phyloP scores from a whole-genome alignment of 768 basidiomycete species.

The Mycena alexandri region DNA sequence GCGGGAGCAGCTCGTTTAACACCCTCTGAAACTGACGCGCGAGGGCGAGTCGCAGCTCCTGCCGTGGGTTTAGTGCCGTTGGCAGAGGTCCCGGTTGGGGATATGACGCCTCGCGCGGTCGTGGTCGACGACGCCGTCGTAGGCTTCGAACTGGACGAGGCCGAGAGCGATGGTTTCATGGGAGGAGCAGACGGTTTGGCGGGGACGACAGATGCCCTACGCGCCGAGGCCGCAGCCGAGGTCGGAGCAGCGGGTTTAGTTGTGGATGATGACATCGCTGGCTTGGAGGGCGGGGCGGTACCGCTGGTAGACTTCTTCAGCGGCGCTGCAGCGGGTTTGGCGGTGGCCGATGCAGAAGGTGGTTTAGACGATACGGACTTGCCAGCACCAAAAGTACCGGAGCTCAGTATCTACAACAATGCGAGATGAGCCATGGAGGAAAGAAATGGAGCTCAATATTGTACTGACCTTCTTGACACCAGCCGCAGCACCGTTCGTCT shows the following conservation, averaged over 20 bases:
- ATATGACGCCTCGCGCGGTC: slow-evolving; percentile 62
- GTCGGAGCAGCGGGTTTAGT: slow-evolving; percentile 48
- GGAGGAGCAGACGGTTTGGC: slow-evolving; percentile 51
- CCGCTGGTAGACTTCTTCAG: slow-evolving; percentile 58
- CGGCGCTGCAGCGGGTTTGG: slow-evolving; percentile 55
- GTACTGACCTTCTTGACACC: slow-evolving; percentile 76
- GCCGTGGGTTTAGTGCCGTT: slow-evolving; percentile 58
- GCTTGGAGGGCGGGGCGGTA: slow-evolving; percentile 54
- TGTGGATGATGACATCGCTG: slow-evolving; percentile 45
- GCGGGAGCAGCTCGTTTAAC: slow-evolving; percentile 63
- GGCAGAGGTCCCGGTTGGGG: slow-evolving; percentile 65
- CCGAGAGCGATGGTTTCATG: slow-evolving; percentile 53
- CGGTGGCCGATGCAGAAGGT: slow-evolving; percentile 40
- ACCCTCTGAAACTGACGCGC: slow-evolving; percentile 77
- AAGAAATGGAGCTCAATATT: slow-evolving; percentile 34
- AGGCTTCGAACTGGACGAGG: slow-evolving; percentile 56
- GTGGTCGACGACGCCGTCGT: slow-evolving; percentile 46
- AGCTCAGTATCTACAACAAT: slow-evolving; percentile 65
- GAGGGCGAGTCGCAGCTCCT: slow-evolving; percentile 61
- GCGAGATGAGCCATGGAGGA: slow-evolving; percentile 31
- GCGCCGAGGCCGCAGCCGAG: slow-evolving; percentile 52
- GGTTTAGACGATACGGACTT: slow-evolving; percentile 31
- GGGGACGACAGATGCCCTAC: slow-evolving; percentile 58
- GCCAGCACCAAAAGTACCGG: slow-evolving; percentile 76
- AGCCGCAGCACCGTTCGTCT: slow-evolving; percentile 62